Percentiles rank a stretch among this genome's conserved stretches.
These are phyloP conservation scores for Cicer yamashitae DNA, from an alignment of 306 rosid genomes.

Conservation along the genomic window DNA sequence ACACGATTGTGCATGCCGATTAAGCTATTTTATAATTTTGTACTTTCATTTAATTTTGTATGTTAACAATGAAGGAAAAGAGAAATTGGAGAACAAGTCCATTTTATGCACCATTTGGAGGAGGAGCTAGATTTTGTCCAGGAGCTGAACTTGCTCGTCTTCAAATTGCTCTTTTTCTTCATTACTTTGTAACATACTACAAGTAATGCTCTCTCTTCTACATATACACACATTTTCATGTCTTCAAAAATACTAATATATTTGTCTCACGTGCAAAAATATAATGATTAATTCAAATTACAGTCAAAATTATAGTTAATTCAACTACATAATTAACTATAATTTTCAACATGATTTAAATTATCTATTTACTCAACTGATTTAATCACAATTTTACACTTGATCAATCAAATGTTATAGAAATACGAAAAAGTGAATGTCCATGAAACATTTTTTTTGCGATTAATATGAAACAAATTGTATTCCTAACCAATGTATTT, in stretches of 20 bases:
- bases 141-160: constrained; percentile 95
- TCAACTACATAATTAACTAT: too few relatives aligned
- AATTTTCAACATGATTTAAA: too few relatives aligned
- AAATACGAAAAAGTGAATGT: too few relatives aligned
- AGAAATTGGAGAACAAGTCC: constrained; percentile 90
- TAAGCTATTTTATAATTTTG: not conserved
- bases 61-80: constrained; percentile 57
- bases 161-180: constrained; percentile 88
- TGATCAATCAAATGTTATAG: too few relatives aligned
- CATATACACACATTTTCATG: not conserved
- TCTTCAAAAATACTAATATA: not conserved
- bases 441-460: too few relatives aligned
- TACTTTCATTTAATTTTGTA: not conserved
- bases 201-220: constrained; percentile 46
- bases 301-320: too few relatives aligned
- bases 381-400: too few relatives aligned
- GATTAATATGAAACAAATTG: too few relatives aligned
- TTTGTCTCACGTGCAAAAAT: too few relatives aligned
- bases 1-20: too few relatives aligned
- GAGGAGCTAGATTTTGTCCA: constrained; percentile 94
- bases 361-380: too few relatives aligned
- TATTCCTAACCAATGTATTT: not conserved
- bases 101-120: constrained; percentile 86
- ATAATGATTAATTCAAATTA: too few relatives aligned
- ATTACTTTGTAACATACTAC: constrained; percentile 69